Percentiles rank a stretch among this genome's conserved stretches.
These are phyloP conservation scores for Przewalskia tangutica DNA, from an alignment of 257 asterid species.

Conservation along the genomic window DNA sequence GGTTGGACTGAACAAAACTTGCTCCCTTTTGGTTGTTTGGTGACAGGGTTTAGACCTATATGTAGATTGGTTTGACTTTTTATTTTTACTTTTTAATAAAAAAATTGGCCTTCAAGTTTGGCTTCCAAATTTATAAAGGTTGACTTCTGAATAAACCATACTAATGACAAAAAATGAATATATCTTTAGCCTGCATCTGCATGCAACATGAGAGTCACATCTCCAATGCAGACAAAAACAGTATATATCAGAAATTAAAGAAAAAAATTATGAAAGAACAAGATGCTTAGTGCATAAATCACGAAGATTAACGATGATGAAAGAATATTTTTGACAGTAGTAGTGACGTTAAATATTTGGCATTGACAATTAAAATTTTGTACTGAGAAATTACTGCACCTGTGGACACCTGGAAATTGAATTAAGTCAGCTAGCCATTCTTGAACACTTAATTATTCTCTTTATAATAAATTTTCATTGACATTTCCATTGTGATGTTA, in stretches of 20 bases:
- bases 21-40: conserved; percentile 1
- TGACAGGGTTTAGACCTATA: not conserved
- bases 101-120: not conserved
- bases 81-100: too few relatives aligned
- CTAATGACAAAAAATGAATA: too few relatives aligned
- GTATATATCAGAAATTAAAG: not conserved
- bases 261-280: not conserved
- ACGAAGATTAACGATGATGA: not conserved
- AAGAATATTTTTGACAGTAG: not conserved
- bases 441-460: not conserved
- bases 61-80: not conserved
- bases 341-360: not conserved
- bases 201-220: not conserved
- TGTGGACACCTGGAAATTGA: not conserved
- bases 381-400: not conserved
- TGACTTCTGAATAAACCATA: not conserved
- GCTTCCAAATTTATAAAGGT: not conserved
- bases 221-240: not conserved
- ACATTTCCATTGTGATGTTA: not conserved
- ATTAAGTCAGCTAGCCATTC: not conserved
- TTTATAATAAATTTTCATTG: not conserved
- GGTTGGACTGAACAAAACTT: not conserved
- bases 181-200: not conserved
- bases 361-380: not conserved
- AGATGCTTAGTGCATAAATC: not conserved